Percentiles rank a stretch among this genome's conserved stretches.
phyloP scores from a whole-genome alignment of 805 yeast species.

The Metschnikowia shivogae region DNA sequence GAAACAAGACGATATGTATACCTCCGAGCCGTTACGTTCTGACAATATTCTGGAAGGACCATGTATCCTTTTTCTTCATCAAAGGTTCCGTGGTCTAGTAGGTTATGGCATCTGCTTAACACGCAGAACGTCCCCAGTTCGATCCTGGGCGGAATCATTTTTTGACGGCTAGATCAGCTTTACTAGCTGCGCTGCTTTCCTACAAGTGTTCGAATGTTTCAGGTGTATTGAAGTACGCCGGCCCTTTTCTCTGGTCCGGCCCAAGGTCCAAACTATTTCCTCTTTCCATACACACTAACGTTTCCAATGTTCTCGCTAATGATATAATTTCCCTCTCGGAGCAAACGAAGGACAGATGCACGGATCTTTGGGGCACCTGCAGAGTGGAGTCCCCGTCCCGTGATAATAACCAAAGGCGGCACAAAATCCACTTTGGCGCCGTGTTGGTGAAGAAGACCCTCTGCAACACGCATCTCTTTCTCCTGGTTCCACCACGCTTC shows the following conservation, averaged over 20 bases:
- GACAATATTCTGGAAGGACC: no score
- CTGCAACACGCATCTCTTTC: conserved; percentile 32
- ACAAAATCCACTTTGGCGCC: conserved; percentile 38
- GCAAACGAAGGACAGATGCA: conserved; percentile 35
- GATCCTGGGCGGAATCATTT: conserved; percentile 24
- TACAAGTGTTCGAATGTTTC: no score
- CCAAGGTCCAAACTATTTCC: neutral
- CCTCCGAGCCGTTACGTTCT: no score
- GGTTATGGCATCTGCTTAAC: conserved; percentile 25
- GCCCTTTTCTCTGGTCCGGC: no score
- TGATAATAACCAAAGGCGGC: conserved; percentile 45
- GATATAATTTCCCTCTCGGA: conserved; percentile 35
- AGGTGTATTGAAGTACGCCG: no score
- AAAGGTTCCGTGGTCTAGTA: conserved; percentile 23
- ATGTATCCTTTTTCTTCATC: fast-evolving
- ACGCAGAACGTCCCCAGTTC: conserved; percentile 27
- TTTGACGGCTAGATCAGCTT: neutral
- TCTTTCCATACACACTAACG: conserved; percentile 43
- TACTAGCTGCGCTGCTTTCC: neutral
- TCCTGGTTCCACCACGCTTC: conserved; percentile 65
- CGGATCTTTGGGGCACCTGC: conserved; percentile 49
- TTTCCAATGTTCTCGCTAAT: conserved; percentile 46
- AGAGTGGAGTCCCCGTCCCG: conserved; percentile 74
- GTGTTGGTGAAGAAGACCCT: conserved; percentile 33
- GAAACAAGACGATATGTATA: no score